A percentile compares a stretch with the other conserved stretches of the same genome.
Conservation (phyloP, 2,329 filamentous ascomycete genomes). For the Lachnellula subtilissima region DNA sequence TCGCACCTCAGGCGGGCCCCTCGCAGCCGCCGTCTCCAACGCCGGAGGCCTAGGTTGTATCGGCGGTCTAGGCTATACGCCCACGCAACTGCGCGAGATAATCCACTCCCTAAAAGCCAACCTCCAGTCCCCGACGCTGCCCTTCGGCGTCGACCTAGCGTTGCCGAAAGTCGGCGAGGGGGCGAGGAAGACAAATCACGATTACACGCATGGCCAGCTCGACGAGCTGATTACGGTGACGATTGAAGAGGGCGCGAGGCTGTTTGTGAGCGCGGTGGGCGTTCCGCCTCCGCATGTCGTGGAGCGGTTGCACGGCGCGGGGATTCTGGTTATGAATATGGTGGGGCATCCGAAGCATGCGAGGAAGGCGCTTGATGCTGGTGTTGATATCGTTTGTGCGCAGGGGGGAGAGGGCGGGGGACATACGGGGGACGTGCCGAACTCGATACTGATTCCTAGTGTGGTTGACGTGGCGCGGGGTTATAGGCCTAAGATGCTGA, state of each 20-base stretch:
- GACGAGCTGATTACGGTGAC: conserved; percentile 84
- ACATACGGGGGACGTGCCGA: conserved; percentile 84
- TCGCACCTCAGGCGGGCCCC: conserved; percentile 68
- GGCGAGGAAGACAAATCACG: conserved; percentile 88
- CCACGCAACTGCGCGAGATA: conserved; percentile 69
- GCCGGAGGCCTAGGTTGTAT: conserved; percentile 73
- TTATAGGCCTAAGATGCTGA: conserved; percentile 55
- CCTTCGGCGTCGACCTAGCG: conserved; percentile 88
- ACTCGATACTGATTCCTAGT: conserved; percentile 78
- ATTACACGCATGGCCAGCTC: conserved; percentile 86
- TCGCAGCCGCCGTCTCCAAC: conserved; percentile 79
- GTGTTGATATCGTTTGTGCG: conserved; percentile 86
- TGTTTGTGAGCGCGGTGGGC: conserved; percentile 87
- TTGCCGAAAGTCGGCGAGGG: conserved; percentile 81
- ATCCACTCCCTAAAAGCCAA: conserved; percentile 80
- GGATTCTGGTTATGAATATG: conserved; percentile 94
- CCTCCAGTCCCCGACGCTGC: conserved; percentile 60
- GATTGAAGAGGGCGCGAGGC: conserved; percentile 73
- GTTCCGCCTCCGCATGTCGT: conserved; percentile 73
- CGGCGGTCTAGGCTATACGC: conserved; percentile 67
- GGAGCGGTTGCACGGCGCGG: conserved; percentile 69
- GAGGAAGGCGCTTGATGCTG: conserved; percentile 77
- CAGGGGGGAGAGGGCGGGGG: conserved; percentile 93
- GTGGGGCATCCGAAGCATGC: conserved; percentile 90
- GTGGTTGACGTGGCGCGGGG: conserved; percentile 76